Conservation (phyloP, 345 rosid species). For the Litchi chinensis region DNA sequence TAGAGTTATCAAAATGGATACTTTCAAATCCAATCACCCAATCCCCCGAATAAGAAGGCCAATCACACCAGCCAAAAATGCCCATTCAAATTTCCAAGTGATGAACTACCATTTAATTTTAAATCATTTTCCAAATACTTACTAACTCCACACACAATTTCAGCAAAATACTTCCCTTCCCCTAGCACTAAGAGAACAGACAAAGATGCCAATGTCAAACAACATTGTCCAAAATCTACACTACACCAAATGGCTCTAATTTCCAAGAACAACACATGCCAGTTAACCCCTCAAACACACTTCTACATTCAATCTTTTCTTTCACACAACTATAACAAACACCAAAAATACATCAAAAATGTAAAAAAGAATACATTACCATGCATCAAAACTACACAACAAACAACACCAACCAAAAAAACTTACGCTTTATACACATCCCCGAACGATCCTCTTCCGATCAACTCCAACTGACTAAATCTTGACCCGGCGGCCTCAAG, state of each 20-base stretch:
- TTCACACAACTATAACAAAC: constrained; percentile 5
- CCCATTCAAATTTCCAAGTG: neutral
- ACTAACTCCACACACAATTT: neutral
- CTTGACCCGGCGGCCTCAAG: constrained; percentile 79
- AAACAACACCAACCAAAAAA: constrained; percentile 16
- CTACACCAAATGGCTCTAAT: neutral
- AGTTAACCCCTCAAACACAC: neutral
- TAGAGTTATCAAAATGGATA: neutral
- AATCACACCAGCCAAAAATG: neutral
- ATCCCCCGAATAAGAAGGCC: neutral
- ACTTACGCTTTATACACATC: constrained; percentile 99
- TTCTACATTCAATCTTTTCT: neutral
- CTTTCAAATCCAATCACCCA: constrained; percentile 11
- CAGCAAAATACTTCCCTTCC: neutral
- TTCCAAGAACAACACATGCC: neutral
- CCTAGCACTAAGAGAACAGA: neutral
- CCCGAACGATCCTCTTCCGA: constrained; percentile 97
- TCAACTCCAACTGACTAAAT: constrained; percentile 83
- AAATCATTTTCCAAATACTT: neutral
- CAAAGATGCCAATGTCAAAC: neutral
- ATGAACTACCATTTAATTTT: neutral
- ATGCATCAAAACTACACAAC: neutral
- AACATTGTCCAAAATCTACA: constrained; percentile 4
- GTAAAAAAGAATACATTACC: constrained; percentile 11
- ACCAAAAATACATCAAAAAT: constrained; percentile 10